Percentiles rank a stretch among this genome's conserved stretches.
These are phyloP conservation scores for Oenanthe javanica DNA, from an alignment of 140 eudicot genomes.

Conservation along the genomic window DNA sequence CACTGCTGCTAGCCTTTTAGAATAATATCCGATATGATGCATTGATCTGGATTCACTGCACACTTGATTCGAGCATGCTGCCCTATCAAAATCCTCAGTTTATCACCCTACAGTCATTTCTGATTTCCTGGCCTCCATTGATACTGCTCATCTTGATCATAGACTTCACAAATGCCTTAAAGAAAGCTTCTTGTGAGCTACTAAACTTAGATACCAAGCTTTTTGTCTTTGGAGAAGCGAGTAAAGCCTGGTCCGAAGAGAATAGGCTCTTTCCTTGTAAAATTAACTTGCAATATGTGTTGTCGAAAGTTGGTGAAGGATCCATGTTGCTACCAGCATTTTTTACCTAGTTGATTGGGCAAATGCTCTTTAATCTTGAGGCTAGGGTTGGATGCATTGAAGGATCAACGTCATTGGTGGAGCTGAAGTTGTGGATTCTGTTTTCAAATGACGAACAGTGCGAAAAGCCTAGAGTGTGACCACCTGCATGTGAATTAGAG, in stretches of 20 bases:
- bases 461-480: constrained; percentile 71
- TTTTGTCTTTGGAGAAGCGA: constrained; percentile 48
- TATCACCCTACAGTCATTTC: constrained; percentile 60
- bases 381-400: constrained; percentile 52
- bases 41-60: neutral
- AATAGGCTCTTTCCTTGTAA: constrained; percentile 54
- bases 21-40: neutral
- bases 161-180: constrained; percentile 58
- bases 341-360: constrained; percentile 38
- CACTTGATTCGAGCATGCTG: neutral
- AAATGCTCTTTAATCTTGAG: constrained; percentile 41
- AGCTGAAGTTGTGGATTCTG: constrained; percentile 65
- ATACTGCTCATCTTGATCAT: constrained; percentile 92
- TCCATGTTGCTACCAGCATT: constrained; percentile 66
- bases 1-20: neutral
- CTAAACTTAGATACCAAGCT: constrained; percentile 57
- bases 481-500: constrained; percentile 34
- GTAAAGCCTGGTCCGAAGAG: constrained; percentile 75
- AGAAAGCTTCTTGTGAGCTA: constrained; percentile 50
- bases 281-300: constrained; percentile 49
- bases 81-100: constrained; percentile 25
- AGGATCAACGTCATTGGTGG: constrained; percentile 71
- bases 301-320: constrained; percentile 71
- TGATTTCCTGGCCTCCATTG: constrained; percentile 71
- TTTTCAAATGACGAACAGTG: constrained; percentile 77